Base-by-base conservation (phyloP, 345 rosid species). In the Garcia nutans region DNA sequence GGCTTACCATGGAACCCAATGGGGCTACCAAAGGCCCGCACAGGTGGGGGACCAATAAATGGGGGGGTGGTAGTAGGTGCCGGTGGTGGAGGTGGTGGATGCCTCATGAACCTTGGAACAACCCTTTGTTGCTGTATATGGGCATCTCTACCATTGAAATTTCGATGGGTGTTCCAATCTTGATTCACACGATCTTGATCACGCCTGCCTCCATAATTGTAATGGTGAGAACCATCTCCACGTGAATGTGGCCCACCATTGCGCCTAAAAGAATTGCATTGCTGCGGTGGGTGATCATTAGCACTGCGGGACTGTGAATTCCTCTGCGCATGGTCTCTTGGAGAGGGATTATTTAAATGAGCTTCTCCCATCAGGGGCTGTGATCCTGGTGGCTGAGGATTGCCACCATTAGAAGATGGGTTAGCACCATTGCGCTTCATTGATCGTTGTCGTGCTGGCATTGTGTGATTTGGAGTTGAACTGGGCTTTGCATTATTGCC, bases 201-300 rank as follows among this genome's bases (percentile, higher is more conserved):
- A 54, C 93, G 95, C 82, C 97, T 86, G 69, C 89, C 86, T 65
- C 93, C 91, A 79, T 89, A 89, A 82, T 62, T 87, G 62, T 88
- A 90, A 82, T 90, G 87, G 77, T 89, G 92, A 74, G 89, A 88
- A 80, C 90, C 88, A 80, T 88, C 86, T 59, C 85, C 88, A 47
- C 89, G 86, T 6, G 83, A 65, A 84, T 88, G 87, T 10, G 77
- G 77, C 19, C 87, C 86, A 28, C 86, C 74, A 78, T 88, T 88
- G 37, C 89, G 97, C 81, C 92, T 87, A 72, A 82, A 85, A 5
- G 96, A 86, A 82, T 82, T 91, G 54, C 92, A 94, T 11, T 72
- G 92, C 65, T 90, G 88, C 33, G 33, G 76, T 58, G 76, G 84
- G 71, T 89, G 92, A 74, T 91, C 97, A 64, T 71, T 77, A 81